Base-by-base conservation (phyloP, 2,329 filamentous ascomycete genomes). In the Pezicula rhizophila region DNA sequence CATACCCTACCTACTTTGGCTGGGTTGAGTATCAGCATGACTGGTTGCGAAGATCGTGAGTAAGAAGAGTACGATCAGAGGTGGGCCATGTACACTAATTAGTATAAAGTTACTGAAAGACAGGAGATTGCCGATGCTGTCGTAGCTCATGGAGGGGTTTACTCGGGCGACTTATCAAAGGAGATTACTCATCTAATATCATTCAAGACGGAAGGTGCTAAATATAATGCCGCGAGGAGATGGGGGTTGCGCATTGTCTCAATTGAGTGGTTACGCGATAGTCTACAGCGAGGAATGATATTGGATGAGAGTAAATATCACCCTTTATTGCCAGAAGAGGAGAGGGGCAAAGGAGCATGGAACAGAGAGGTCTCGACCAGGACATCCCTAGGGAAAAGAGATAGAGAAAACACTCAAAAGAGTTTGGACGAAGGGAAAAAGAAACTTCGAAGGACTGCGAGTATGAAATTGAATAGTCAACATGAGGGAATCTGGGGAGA, bases 401-500 rank as follows among this genome's bases (percentile, higher is more conserved):
- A 70, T 26, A 74, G 83, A 51, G 77, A 79, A 1, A 70, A 68
- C 0, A 70, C 70, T 10, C 59, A 67, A 0, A 68, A 68, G 3
- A 65, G 67, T 11, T 60, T 65, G 3, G 78, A 82, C 37, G 76
- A 78, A 8, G 82, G 85, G 4, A 80, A 81, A 53, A 80, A 90
- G 56, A 97, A 96, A 69, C 69, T 99, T 56, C 82, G 93, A 57
- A 86, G 91, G 60, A 90, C 88, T 5, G 87, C 91, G 18, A 96
- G 91, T 66, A 83, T 85, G 62, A 92, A 89, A 64, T 72, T 97
- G 28, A 84, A 78, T 50, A 86, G 77, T 44, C 90, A 96, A 60
- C 85, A 84, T 57, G 83, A 91, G 59, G 83, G 81, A 25, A 77
- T 97, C n/a, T 97, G 92, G 92, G 85, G 85, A 5, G 89, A 95